Evolutionary conservation across 2,329 filamentous ascomycete genomes (phyloP).

Genomic region (Fusarium acutatum): DNA sequence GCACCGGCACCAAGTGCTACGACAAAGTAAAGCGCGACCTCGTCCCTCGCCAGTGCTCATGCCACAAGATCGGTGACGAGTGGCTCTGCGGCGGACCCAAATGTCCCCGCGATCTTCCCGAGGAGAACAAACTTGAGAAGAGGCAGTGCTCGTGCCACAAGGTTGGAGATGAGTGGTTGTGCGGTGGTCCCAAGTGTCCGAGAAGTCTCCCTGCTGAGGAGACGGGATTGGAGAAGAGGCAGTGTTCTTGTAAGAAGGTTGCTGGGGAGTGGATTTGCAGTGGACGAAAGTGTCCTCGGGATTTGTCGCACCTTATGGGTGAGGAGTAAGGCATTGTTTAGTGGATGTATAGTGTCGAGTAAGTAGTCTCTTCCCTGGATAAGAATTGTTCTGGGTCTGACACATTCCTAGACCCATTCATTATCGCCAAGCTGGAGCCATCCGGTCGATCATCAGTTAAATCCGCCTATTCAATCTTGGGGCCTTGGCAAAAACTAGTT

Average conservation of each 20-base stretch:
- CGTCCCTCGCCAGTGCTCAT: not conserved
- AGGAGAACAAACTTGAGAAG: not conserved
- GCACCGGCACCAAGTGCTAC: not conserved
- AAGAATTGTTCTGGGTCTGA: not conserved
- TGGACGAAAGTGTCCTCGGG: not conserved
- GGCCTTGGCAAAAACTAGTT: not conserved
- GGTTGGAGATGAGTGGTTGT: not conserved
- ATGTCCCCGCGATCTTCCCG: not conserved
- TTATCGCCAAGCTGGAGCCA: not conserved
- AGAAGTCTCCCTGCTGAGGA: not conserved
- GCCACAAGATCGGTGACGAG: conserved; percentile 2
- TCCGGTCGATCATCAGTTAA: not conserved
- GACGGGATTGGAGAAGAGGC: not conserved
- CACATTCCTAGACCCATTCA: not conserved
- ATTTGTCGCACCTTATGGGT: not conserved
- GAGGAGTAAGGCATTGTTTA: accelerated
- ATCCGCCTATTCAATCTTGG: not conserved
- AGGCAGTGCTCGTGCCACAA: conserved; percentile 8
- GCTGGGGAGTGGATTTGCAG: not conserved
- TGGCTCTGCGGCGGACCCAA: conserved; percentile 2
- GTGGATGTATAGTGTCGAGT: not conserved
- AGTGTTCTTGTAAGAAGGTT: not conserved
- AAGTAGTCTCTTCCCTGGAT: accelerated
- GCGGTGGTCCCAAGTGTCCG: not conserved
- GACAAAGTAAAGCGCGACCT: not conserved